Evolutionary conservation across 352 stramenopile species (phyloP).

Genomic region (Phytophthora macrochlamydospora): DNA sequence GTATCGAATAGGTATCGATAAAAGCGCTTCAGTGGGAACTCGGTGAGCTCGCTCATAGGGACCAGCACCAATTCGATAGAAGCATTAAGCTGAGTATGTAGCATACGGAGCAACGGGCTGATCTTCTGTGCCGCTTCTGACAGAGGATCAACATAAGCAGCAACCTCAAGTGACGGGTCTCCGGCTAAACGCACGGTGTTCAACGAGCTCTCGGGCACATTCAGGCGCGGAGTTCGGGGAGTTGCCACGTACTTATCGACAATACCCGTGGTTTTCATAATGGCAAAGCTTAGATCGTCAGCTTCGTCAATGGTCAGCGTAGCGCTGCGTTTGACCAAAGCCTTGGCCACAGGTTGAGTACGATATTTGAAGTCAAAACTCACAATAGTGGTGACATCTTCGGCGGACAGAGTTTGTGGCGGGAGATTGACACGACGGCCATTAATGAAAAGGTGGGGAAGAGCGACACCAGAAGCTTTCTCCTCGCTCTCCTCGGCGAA

Average conservation of each 20-base stretch:
- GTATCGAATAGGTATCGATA: slow-evolving; percentile 91
- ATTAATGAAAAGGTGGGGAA: slow-evolving; percentile 75
- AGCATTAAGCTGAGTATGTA: slow-evolving; percentile 74
- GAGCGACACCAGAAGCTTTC: slow-evolving; percentile 7
- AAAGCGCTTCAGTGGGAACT: slow-evolving; percentile 93
- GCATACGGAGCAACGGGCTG: slow-evolving; percentile 85
- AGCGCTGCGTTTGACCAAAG: slow-evolving; percentile 66
- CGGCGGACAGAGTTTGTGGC: slow-evolving; percentile 50
- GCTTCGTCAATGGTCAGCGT: slow-evolving; percentile 55
- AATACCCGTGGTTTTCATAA: slow-evolving; percentile 80
- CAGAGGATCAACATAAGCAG: slow-evolving; percentile 91
- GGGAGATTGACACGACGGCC: slow-evolving; percentile 67
- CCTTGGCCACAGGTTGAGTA: slow-evolving; percentile 70
- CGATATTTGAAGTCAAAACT: slow-evolving; percentile 75
- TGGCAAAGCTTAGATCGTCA: slow-evolving; percentile 63
- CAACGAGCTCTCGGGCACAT: slow-evolving; percentile 43
- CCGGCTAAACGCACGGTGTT: slow-evolving; percentile 43
- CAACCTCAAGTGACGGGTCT: slow-evolving; percentile 63
- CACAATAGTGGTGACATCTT: slow-evolving; percentile 70
- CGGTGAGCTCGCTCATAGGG: slow-evolving; percentile 70
- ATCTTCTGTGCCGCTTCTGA: slow-evolving; percentile 89
- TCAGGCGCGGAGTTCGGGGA: slow-evolving; percentile 41
- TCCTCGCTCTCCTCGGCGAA: slow-evolving; percentile 25
- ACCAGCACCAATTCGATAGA: slow-evolving; percentile 71
- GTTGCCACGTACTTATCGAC: slow-evolving; percentile 78